These are phyloP conservation scores for Sclerotinia sclerotiorum DNA, from an alignment of 2,329 filamentous ascomycete species.

Conservation along the genomic window DNA sequence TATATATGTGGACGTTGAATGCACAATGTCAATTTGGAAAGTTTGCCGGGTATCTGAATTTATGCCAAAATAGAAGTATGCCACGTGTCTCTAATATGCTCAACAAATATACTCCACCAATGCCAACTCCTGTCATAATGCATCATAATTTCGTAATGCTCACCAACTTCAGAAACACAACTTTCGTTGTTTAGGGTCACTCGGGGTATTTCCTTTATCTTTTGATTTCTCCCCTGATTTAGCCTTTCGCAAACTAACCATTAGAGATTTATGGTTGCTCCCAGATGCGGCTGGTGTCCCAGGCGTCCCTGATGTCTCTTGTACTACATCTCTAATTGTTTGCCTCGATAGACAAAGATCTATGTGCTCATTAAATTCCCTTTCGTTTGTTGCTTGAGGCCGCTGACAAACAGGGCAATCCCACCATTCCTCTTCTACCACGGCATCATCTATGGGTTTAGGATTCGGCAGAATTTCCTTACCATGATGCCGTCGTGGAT, in stretches of 20 bases:
- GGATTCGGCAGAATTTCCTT: slow-evolving; percentile 54
- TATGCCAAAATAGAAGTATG: slow-evolving; percentile 4
- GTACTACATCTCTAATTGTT: slow-evolving; percentile 81
- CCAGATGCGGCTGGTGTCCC: background rate
- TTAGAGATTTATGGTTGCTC: background rate
- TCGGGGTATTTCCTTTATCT: slow-evolving; percentile 8
- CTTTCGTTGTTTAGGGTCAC: slow-evolving; percentile 24
- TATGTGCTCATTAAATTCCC: slow-evolving; percentile 84
- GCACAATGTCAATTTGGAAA: background rate
- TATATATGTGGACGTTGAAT: too few relatives aligned
- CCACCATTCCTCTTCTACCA: slow-evolving; percentile 59
- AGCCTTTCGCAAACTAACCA: background rate
- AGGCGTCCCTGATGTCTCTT: slow-evolving; percentile 44
- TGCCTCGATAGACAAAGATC: slow-evolving; percentile 85
- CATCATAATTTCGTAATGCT: background rate
- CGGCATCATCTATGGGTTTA: slow-evolving; percentile 34
- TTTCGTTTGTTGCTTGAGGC: slow-evolving; percentile 73
- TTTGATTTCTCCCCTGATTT: slow-evolving; percentile 13
- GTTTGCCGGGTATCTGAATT: background rate
- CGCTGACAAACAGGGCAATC: slow-evolving; percentile 84
- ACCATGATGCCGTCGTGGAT: slow-evolving; percentile 45
- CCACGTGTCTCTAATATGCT: background rate
- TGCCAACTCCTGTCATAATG: background rate
- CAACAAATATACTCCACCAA: slow-evolving; percentile 7
- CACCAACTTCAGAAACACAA: slow-evolving; percentile 7